Evolutionary conservation across 768 basidiomycete species (phyloP), one percentile per base, ranked within the genome.

Genomic region (Tulasnella sp.): DNA sequence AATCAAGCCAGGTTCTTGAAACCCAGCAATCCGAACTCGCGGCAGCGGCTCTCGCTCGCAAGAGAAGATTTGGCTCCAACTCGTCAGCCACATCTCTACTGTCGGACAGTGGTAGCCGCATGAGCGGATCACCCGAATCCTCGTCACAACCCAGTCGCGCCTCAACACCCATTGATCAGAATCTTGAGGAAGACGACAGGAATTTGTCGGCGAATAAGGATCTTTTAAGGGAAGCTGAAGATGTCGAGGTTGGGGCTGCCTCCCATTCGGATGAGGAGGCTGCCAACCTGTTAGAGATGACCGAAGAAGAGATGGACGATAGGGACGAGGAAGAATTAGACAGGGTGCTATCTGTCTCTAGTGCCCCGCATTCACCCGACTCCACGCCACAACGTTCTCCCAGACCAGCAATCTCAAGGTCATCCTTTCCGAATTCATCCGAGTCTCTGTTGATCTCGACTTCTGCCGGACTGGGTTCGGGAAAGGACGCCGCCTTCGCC

Each of bases 1-100:
- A 97, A 83, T 97, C 95, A 48, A 94, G 94, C 0, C 92, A 93
- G 74, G 91, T 97, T 80, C 87, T 98, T 81, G 93, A 94, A 83
- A 93, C 94, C 1, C 97, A 97, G 83, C 92, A 93, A 72, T 88
- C 89, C 0, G 93, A 94, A 83, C 86, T 96, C 72, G 87, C 87
- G 1, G 37, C 58, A 31, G 64, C 64, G 12, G 64, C 64, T 28
- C 64, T 69, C 34, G 64, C 64, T 69, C 64, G 64, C 28, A 16
- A 12, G 16, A 34, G n/a, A 37, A 22, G 28, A 69, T 69, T n/a
- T 2, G 34, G 64, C 64, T 69, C 34, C 34, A 14, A 34, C 8
- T 69, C 64, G 16, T 69, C 64, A 37, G n/a, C 64, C 6, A 31
- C 28, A 28, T 69, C 64, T 4, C 14, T 28, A 28, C 3, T 5